Percentiles rank a stretch among this genome's conserved stretches.
These are phyloP conservation scores for Chytriomyces hyalinus DNA, from an alignment of 192 early-diverging fungal species.

Conservation along the genomic window DNA sequence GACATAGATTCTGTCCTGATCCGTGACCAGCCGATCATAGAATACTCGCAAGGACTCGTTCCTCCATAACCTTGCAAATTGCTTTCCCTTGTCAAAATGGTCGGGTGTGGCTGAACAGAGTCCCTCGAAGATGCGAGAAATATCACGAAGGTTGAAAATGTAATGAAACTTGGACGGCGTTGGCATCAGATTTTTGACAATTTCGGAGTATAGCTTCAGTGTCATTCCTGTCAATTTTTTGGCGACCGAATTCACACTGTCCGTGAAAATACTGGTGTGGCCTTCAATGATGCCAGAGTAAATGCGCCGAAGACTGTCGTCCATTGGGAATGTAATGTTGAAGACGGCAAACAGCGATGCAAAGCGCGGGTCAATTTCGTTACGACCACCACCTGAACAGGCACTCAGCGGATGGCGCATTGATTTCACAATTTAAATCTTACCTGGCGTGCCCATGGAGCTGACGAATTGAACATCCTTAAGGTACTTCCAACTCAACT, in stretches of 20 bases:
- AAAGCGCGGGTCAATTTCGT: constrained; percentile 66
- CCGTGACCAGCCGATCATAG: constrained; percentile 62
- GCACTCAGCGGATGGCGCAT: neutral
- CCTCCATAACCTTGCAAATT: constrained; percentile 63
- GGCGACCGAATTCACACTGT: constrained; percentile 45
- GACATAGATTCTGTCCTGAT: constrained; percentile 59
- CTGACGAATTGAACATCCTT: constrained; percentile 66
- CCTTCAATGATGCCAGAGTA: constrained; percentile 64
- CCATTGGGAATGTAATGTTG: constrained; percentile 69
- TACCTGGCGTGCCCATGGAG: constrained; percentile 64
- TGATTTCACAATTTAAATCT: neutral
- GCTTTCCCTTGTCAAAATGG: constrained; percentile 55
- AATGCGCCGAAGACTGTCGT: constrained; percentile 53
- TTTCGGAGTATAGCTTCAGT: constrained; percentile 58
- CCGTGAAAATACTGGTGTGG: constrained; percentile 55
- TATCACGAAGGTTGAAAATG: constrained; percentile 69
- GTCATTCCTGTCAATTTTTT: constrained; percentile 55
- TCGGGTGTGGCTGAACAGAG: constrained; percentile 59
- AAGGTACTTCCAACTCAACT: constrained; percentile 66
- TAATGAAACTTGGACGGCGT: constrained; percentile 70
- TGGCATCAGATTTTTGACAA: constrained; percentile 61
- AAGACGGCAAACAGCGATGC: constrained; percentile 63
- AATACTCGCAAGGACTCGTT: constrained; percentile 65
- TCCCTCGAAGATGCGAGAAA: constrained; percentile 66
- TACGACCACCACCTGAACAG: constrained; percentile 57